Evolutionary conservation across 345 rosid genomes (phyloP).

Genomic region (Luvunga scandens): DNA sequence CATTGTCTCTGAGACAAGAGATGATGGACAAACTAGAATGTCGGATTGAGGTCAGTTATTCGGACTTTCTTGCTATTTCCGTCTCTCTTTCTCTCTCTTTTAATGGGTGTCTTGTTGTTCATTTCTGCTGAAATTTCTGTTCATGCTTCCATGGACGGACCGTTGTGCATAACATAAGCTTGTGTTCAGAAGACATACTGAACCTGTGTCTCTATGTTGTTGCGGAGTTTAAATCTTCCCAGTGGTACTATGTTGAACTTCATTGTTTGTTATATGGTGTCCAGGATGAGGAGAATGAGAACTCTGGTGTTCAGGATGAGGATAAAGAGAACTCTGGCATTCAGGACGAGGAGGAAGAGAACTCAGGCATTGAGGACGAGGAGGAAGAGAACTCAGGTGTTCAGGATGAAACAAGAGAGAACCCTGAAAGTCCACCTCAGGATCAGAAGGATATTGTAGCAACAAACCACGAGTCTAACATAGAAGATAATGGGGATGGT

Average conservation of each 20-base stretch:
- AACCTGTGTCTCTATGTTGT: neutral
- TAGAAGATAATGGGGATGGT: slow-evolving; percentile 31
- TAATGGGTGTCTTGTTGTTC: neutral
- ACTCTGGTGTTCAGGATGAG: neutral
- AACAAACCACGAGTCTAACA: slow-evolving; percentile 16
- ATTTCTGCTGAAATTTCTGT: neutral
- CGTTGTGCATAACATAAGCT: neutral
- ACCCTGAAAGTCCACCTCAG: slow-evolving; percentile 23
- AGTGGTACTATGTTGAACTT: neutral
- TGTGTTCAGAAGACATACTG: neutral
- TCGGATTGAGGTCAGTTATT: slow-evolving; percentile 47
- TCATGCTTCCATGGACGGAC: neutral
- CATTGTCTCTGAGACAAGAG: slow-evolving; percentile 60
- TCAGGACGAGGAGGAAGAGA: slow-evolving; percentile 35
- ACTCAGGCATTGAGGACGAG: neutral
- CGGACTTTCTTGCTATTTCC: neutral
- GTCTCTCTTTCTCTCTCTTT: neutral
- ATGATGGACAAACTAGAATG: slow-evolving; percentile 41
- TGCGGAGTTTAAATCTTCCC: neutral
- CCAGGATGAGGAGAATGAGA: slow-evolving; percentile 26
- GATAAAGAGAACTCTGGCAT: neutral
- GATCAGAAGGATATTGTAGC: slow-evolving; percentile 33
- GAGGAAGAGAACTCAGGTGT: neutral
- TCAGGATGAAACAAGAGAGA: slow-evolving; percentile 15
- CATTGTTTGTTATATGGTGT: neutral